Evolutionary conservation across 2,329 filamentous ascomycete genomes (phyloP), one percentile per base, ranked within the genome.

Genomic region (Rasamsonia emersonii): DNA sequence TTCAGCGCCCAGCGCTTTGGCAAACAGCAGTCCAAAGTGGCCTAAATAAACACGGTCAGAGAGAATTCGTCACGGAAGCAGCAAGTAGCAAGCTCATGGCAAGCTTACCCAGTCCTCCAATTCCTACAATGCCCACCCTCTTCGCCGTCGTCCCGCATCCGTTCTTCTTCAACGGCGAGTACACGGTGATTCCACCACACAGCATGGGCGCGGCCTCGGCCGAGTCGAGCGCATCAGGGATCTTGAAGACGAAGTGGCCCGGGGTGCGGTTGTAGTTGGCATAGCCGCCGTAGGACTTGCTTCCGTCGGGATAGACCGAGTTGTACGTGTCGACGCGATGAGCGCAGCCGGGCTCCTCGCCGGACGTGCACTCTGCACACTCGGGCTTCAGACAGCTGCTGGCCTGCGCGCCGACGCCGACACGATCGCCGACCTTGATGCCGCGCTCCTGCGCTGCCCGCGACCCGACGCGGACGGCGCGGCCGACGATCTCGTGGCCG

Each of bases 31-130:
- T 3, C 23, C 33, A 6, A 35, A 11, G 18, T 35, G 33, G 0
- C 82, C n/a, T n/a, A n/a, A n/a, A n/a, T n/a, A n/a, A n/a, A n/a
- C n/a, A n/a, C n/a, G n/a, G n/a, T n/a, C n/a, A n/a, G n/a, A n/a
- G n/a, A n/a, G n/a, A n/a, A n/a, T n/a, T n/a, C n/a, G n/a, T n/a
- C n/a, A n/a, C n/a, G n/a, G n/a, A n/a, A n/a, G n/a, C n/a, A n/a
- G n/a, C n/a, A n/a, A n/a, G n/a, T n/a, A n/a, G n/a, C n/a, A n/a
- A n/a, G n/a, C n/a, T n/a, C n/a, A 86, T 55, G 0, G 72, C 82
- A 39, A 85, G 75, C 46, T 86, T 79, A 0, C 81, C 0, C 49
- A 86, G 62, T 0, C 81, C 81, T 13, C 82, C 82, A 5, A 86
- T 62, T 3, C 82, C 80, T 10, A 83, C 65, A 28, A 86, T 72